Conservation (phyloP, 1,284 basidiomycete species). For the Ceratobasidium theobromae region DNA sequence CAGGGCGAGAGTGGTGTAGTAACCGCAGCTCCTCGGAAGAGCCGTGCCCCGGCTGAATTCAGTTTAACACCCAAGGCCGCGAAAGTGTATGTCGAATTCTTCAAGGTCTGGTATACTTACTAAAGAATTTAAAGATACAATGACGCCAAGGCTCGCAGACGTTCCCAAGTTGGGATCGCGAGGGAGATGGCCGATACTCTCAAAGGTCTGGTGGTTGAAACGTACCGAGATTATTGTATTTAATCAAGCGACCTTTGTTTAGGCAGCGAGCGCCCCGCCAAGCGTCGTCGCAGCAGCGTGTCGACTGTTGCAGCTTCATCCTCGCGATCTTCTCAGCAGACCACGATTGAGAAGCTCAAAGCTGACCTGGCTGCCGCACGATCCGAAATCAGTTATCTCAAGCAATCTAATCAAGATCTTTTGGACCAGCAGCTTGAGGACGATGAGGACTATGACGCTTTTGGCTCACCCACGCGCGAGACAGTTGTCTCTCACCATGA, state of each 20-base stretch:
- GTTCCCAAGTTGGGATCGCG: constrained; percentile 11
- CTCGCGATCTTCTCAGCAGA: background rate
- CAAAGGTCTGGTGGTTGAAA: constrained; percentile 10
- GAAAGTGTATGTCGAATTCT: background rate
- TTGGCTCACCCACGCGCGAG: constrained; percentile 8
- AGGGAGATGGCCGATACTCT: constrained; percentile 4
- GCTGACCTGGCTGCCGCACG: constrained; percentile 7
- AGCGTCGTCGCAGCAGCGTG: constrained; percentile 18
- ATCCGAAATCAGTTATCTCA: constrained; percentile 4
- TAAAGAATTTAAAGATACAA: background rate
- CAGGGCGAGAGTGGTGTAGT: constrained; percentile 5
- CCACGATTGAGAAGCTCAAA: constrained; percentile 7
- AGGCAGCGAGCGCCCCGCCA: constrained; percentile 12
- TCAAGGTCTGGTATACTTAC: background rate
- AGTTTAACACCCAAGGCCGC: constrained; percentile 11
- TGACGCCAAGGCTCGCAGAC: constrained; percentile 11
- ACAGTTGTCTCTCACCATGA: background rate
- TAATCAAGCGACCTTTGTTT: background rate
- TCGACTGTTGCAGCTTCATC: background rate
- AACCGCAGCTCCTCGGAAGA: constrained; percentile 12
- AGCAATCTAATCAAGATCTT: constrained; percentile 6
- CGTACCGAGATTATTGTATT: background rate
- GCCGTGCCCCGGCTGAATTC: constrained; percentile 7
- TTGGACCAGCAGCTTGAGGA: constrained; percentile 18
- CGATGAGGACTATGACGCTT: constrained; percentile 12